phyloP scores from a whole-genome alignment of 2,329 filamentous ascomycete species.

The Phialocephala subalpina region DNA sequence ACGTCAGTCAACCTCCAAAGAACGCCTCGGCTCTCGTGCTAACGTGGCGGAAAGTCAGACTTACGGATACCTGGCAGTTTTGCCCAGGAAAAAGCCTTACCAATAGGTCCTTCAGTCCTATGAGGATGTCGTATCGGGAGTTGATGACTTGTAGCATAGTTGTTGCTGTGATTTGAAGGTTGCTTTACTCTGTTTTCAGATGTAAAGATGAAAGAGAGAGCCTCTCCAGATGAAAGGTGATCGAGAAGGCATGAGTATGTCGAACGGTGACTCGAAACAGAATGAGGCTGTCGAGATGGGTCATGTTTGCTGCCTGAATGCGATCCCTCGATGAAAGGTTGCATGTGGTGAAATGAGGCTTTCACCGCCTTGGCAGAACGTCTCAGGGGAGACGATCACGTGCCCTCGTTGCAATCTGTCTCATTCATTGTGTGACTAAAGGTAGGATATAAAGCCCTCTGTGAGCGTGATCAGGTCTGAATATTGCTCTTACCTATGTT shows the following conservation, averaged over 20 bases:
- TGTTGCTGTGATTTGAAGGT: background rate
- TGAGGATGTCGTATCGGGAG: background rate
- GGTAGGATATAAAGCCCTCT: too few species aligned
- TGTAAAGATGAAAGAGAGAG: background rate
- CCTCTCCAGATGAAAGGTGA: background rate
- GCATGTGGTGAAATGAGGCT: background rate
- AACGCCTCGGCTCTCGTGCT: slow-evolving; percentile 14
- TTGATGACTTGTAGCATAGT: background rate
- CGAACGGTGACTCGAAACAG: background rate
- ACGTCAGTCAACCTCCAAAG: background rate
- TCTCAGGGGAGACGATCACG: background rate
- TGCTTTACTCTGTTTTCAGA: background rate
- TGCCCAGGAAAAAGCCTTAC: slow-evolving; percentile 7
- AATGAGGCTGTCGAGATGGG: slow-evolving; percentile 1
- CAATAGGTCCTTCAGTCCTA: background rate
- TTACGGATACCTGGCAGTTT: background rate
- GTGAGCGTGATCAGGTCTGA: too few species aligned
- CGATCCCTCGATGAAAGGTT: too few species aligned
- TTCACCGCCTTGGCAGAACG: slow-evolving; percentile 8
- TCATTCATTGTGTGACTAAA: background rate
- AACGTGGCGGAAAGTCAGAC: background rate
- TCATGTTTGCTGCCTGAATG: background rate
- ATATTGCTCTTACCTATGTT: too few species aligned
- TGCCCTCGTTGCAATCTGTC: background rate
- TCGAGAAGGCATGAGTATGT: background rate